Base-by-base conservation (phyloP, 1,284 basidiomycete species). In the Cutaneotrichosporon sp. region DNA sequence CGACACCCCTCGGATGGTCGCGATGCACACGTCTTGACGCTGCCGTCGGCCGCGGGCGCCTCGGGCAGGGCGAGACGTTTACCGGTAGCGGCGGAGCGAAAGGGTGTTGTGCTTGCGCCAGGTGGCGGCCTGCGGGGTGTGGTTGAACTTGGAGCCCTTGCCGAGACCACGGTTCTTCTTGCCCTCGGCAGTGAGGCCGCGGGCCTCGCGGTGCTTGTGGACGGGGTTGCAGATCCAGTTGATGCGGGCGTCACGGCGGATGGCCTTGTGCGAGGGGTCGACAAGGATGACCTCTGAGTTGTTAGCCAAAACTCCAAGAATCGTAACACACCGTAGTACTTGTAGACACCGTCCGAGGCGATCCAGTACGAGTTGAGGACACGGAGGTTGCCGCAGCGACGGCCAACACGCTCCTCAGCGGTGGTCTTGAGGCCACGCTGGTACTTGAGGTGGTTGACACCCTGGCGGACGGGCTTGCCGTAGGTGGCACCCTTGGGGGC, bases 281-380 rank as follows among this genome's bases (percentile, higher is more conserved):
- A 99, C 92, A 65, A 94, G 84, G 75, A 99, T 98, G 69, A 99
- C 91, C 45, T 46, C 43, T 33, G 33, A 33, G 17, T 21, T 43
- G 41, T 15, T 15, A 4, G 13, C 7, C 7, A 30, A 30, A 18
- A 26, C n/a, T n/a, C n/a, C n/a, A n/a, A n/a, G n/a, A n/a, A n/a
- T n/a, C 7, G 15, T 14, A 13, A 46, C 45, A 37, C 36, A 46
- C 45, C 94, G 80, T 86, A 98, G 82, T 96, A 98, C 78, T 97
- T 97, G 86, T 97, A 97, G 39, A 97, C 90, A 80, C 93, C 93
- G 76, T 97, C 93, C 80, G 97, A 90, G 81, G 97, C 97, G 75
- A 99, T 80, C 94, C 94, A 97, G 85, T 99, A 99, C 55, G 93
- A 97, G 83, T 97, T 93, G 68, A 93, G 77, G 56, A 98, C 93